Evolutionary conservation across 1,139 yeast species (phyloP).

Genomic region (Geotrichum reessii): DNA sequence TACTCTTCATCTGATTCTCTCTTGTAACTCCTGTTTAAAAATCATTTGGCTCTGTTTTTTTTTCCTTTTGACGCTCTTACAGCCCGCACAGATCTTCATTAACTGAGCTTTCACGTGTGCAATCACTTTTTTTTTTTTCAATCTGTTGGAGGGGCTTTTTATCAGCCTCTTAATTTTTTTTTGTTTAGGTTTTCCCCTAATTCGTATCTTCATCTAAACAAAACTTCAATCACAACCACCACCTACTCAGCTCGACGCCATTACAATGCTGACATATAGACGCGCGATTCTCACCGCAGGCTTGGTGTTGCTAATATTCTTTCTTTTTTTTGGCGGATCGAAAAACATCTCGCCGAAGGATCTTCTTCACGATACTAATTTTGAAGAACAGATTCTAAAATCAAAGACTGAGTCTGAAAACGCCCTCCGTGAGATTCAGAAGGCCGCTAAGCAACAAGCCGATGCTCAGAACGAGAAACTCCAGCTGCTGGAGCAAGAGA

Average conservation of each 20-base stretch:
- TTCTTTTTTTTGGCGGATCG: slow-evolving; percentile 37
- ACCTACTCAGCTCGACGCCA: not conserved
- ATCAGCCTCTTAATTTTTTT: not conserved
- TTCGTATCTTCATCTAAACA: not conserved
- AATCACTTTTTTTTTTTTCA: too few species aligned
- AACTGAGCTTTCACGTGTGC: not conserved
- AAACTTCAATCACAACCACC: not conserved
- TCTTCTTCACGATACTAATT: slow-evolving; percentile 39
- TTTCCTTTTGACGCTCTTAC: not conserved
- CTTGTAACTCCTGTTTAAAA: not conserved
- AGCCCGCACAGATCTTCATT: not conserved
- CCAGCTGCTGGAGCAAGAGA: slow-evolving; percentile 46
- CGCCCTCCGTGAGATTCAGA: slow-evolving; percentile 46
- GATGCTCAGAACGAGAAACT: slow-evolving; percentile 42
- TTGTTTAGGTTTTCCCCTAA: not conserved
- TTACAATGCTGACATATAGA: slow-evolving; percentile 33
- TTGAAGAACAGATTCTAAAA: slow-evolving; percentile 44
- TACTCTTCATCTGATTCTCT: not conserved
- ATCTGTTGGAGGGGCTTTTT: not conserved
- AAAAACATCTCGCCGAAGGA: slow-evolving; percentile 38
- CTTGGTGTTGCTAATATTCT: slow-evolving; percentile 36
- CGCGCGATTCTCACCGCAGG: slow-evolving; percentile 34
- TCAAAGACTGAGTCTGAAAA: slow-evolving; percentile 42
- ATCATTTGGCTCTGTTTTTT: not conserved
- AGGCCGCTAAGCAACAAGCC: slow-evolving; percentile 37